Conservation (phyloP, 805 yeast genomes). For the Yarrowia sp. region DNA sequence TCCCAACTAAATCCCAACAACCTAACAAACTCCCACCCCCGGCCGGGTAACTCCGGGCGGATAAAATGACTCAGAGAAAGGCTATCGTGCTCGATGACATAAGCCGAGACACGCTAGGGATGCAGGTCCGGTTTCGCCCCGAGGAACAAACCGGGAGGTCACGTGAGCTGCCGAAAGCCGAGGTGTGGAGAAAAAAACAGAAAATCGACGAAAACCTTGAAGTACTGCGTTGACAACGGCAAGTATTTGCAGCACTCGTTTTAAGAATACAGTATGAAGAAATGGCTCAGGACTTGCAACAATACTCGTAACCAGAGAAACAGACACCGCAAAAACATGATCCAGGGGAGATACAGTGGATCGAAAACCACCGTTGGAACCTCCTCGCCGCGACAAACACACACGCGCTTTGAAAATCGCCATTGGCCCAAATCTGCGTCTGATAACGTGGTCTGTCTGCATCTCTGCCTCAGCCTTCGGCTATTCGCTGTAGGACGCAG, state of each 20-base stretch:
- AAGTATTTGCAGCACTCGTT: too few species aligned
- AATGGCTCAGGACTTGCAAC: too few species aligned
- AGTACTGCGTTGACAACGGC: too few species aligned
- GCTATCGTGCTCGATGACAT: neutral
- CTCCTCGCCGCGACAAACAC: too few species aligned
- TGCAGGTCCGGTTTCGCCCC: constrained; percentile 11
- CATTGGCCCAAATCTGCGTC: neutral
- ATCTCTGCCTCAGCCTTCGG: neutral
- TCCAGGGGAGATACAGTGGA: neutral
- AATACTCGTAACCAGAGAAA: too few species aligned
- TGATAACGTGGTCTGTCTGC: neutral
- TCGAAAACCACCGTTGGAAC: neutral
- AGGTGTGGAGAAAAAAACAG: neutral
- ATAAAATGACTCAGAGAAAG: constrained; percentile 3
- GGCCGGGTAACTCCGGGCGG: neutral
- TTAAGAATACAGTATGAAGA: too few species aligned
- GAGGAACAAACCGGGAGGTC: neutral
- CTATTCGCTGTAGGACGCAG: neutral
- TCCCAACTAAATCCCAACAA: neutral
- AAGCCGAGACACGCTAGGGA: neutral
- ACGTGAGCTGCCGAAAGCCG: constrained; percentile 26
- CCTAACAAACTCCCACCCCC: neutral
- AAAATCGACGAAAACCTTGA: neutral
- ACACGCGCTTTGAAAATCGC: too few species aligned
- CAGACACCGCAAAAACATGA: neutral